Conservation (phyloP, 257 asterid genomes). For the Petunia secreta region DNA sequence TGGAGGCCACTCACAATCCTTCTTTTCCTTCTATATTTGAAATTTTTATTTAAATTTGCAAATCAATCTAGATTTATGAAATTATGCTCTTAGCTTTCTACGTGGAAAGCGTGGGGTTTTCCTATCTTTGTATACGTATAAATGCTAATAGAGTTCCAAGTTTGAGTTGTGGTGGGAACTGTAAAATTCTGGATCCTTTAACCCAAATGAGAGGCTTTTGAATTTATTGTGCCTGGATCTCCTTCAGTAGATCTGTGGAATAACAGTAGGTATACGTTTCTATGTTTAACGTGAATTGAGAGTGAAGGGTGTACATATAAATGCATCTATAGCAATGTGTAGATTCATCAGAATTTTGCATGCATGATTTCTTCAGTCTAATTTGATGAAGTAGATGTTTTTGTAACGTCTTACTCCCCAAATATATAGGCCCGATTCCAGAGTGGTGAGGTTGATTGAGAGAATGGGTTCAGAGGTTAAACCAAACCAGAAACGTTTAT, state of each 20-base stretch:
- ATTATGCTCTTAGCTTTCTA: neutral
- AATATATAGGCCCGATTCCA: slow-evolving; percentile 74
- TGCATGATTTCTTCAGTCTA: neutral
- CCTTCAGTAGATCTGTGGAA: neutral
- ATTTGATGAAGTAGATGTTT: neutral
- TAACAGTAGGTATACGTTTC: neutral
- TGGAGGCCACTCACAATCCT: neutral
- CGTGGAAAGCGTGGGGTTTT: neutral
- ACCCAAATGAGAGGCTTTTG: neutral
- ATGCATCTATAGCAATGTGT: neutral
- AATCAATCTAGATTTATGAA: neutral
- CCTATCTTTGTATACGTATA: neutral
- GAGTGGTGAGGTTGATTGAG: slow-evolving; percentile 89
- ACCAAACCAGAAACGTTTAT: slow-evolving; percentile 73
- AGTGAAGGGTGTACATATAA: neutral
- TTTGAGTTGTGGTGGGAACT: neutral
- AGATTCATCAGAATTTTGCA: slow-evolving; percentile 9
- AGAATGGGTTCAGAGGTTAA: slow-evolving; percentile 77
- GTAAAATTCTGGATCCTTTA: slow-evolving; percentile 1
- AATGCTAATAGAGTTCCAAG: neutral
- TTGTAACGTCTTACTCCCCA: neutral
- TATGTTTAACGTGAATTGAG: neutral
- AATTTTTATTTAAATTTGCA: neutral
- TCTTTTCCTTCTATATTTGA: neutral
- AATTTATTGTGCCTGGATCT: neutral